These are phyloP conservation scores for Musa balbisiana DNA, from an alignment of 202 grass and related monocot species.

Conservation along the genomic window DNA sequence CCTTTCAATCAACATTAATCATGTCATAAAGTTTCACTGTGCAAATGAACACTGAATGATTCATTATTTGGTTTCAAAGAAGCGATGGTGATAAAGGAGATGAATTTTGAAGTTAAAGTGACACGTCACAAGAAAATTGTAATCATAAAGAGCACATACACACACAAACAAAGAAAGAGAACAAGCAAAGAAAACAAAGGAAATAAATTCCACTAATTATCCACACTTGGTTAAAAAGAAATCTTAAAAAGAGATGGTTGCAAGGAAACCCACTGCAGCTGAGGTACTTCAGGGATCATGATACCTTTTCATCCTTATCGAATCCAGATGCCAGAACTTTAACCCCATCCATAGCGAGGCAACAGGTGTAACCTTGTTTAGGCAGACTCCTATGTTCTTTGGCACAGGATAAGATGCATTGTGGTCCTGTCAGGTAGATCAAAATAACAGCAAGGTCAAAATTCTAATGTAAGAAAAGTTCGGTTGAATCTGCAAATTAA, in stretches of 20 bases:
- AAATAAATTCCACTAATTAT: neutral
- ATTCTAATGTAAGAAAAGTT: slow-evolving; percentile 19
- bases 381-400: slow-evolving; percentile 73
- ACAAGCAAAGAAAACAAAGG: neutral
- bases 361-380: slow-evolving; percentile 95
- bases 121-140: neutral
- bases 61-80: too few species aligned
- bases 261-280: too few species aligned
- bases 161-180: neutral
- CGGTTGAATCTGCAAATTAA: neutral
- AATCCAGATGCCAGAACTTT: slow-evolving; percentile 85
- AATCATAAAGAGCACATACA: neutral
- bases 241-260: neutral
- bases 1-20: too few species aligned
- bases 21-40: too few species aligned
- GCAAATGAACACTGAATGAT: too few species aligned
- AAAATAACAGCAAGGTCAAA: slow-evolving; percentile 17
- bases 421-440: slow-evolving; percentile 57
- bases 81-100: too few species aligned
- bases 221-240: neutral
- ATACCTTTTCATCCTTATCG: slow-evolving; percentile 78
- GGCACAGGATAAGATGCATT: slow-evolving; percentile 78
- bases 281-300: neutral
- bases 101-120: too few species aligned
- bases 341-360: slow-evolving; percentile 94